Evolutionary conservation across 495 filamentous ascomycete genomes (phyloP).

Genomic region (Daldinia bambusicola): DNA sequence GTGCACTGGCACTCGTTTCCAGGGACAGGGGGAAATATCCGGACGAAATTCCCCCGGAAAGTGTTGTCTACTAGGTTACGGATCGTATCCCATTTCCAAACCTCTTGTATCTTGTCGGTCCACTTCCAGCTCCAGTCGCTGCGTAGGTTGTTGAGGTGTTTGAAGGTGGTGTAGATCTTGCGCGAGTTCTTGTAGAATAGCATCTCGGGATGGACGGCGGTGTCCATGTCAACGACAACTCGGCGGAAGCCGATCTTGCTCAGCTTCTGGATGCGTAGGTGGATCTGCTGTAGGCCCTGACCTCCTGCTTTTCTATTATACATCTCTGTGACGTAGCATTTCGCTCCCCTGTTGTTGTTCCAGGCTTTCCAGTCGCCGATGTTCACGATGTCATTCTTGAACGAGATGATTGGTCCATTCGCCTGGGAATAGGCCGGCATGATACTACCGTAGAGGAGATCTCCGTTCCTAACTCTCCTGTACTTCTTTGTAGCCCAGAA

Average conservation of each 20-base stretch:
- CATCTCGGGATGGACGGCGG: neutral
- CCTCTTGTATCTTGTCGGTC: neutral
- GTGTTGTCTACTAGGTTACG: neutral
- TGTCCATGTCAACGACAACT: neutral
- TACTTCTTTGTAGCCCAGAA: neutral
- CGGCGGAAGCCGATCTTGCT: neutral
- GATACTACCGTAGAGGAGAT: neutral
- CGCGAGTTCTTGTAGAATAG: conserved; percentile 17
- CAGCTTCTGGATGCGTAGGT: neutral
- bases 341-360: neutral
- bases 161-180: neutral
- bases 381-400: conserved; percentile 3
- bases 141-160: neutral
- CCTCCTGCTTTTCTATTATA: neutral
- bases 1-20: neutral
- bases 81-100: neutral
- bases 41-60: neutral
- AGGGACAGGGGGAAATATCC: neutral
- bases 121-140: conserved; percentile 2
- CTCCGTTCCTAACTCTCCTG: neutral
- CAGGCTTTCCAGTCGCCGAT: conserved; percentile 4
- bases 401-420: conserved; percentile 9
- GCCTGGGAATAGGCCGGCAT: neutral
- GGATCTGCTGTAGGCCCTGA: neutral
- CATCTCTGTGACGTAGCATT: neutral